Base-by-base conservation (phyloP, 495 filamentous ascomycete species). In the Aspergillus egyptiacus region DNA sequence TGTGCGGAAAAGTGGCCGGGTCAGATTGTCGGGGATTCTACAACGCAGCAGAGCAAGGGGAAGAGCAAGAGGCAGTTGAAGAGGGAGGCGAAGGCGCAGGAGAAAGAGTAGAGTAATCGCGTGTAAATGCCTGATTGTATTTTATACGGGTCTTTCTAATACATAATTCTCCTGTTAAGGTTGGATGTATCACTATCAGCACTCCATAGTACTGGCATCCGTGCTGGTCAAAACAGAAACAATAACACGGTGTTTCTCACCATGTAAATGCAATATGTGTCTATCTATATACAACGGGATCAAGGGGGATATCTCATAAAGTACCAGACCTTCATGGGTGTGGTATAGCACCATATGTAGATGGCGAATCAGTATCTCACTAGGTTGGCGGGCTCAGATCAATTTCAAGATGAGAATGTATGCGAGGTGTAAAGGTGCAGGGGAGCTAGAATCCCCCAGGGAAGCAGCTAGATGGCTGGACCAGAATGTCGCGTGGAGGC, bases 1-100 rank as follows among this genome's bases (percentile, higher is more conserved):
- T 86, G 82, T 23, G 65, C 68, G 36, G 75, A 70, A 48, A 76
- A 71, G 50, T 91, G 84, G 77, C 74, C 79, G 3, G 71, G 80
- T 7, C 54, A 63, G n/a, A 55, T 49, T 39, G 22, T 67, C 5
- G 54, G 48, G 2, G 54, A 49, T 10, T 28, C 48, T 22, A 66
- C 68, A 46, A 64, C 60, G 10, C 68, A 69, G 28, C 41, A 31
- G 28, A 18, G n/a, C 22, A 71, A 59, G 48, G 52, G 50, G 11
- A 68, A 70, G 57, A 75, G 73, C 40, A 75, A 67, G 55, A 73
- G 67, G 58, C 71, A 75, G 57, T 60, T 67, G 61, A 83, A 79
- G 58, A 76, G 67, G 44, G 67, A 78, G 13, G 73, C 75, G 58
- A 70, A 72, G 40, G 67, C 66, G 7, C 62, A 75, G 48, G 72